These are phyloP conservation scores for Penicillium vulpinum DNA, from an alignment of 2,329 filamentous ascomycete species.

Conservation along the genomic window DNA sequence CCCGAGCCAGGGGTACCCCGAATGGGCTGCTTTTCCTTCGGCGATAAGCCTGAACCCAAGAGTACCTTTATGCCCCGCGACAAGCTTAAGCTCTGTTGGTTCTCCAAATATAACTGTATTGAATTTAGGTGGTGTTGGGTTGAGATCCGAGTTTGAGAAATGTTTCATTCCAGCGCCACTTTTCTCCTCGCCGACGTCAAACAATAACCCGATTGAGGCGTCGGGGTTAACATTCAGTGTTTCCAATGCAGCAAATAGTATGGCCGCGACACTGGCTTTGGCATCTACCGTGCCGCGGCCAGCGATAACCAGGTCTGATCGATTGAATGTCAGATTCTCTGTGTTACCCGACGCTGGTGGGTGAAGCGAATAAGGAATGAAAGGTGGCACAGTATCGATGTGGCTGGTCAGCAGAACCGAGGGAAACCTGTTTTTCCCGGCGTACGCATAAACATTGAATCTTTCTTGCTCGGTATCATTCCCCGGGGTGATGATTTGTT, in stretches of 20 bases:
- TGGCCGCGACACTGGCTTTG: background rate
- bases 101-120: background rate
- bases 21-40: background rate
- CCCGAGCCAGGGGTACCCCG: background rate
- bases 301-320: background rate
- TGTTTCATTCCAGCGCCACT: background rate
- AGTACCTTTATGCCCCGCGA: background rate
- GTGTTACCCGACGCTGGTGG: background rate
- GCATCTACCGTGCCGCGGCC: background rate
- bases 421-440: background rate
- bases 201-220: background rate
- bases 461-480: background rate
- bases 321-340: background rate
- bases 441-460: background rate
- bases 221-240: background rate
- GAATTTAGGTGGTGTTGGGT: background rate
- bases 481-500: background rate
- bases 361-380: background rate
- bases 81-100: background rate
- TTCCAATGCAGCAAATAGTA: background rate
- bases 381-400: background rate
- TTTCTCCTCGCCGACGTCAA: background rate
- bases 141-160: background rate
- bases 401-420: background rate
- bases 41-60: background rate